These are phyloP conservation scores for Suillus clintonianus DNA, from an alignment of 768 basidiomycete genomes.

Conservation along the genomic window DNA sequence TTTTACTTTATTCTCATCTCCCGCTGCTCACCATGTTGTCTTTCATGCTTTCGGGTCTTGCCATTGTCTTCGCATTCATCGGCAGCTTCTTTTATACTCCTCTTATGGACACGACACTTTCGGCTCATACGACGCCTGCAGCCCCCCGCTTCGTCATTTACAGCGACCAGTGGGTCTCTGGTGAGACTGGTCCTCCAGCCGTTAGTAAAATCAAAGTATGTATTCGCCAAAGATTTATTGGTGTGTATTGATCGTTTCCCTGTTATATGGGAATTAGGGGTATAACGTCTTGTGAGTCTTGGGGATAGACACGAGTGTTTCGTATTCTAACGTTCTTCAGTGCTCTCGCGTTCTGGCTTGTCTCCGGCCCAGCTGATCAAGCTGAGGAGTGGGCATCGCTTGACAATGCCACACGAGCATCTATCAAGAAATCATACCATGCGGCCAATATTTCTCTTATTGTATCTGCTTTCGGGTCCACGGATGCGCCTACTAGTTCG, in stretches of 20 bases:
- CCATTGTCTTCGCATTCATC: neutral
- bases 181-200: conserved; percentile 39
- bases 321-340: conserved; percentile 19
- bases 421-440: conserved; percentile 53
- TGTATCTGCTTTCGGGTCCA: conserved; percentile 62
- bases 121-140: conserved; percentile 15
- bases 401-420: conserved; percentile 44
- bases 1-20: neutral
- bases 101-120: neutral
- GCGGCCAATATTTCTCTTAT: conserved; percentile 61
- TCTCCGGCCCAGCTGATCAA: conserved; percentile 60
- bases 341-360: conserved; percentile 55
- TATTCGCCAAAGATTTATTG: neutral
- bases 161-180: conserved; percentile 38
- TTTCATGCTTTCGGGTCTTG: conserved; percentile 3
- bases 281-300: conserved; percentile 58
- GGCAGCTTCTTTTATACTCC: neutral
- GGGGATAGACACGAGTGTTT: neutral
- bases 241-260: neutral
- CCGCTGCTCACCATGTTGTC: conserved; percentile 3
- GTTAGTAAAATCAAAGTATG: conserved; percentile 33
- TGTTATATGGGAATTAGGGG: conserved; percentile 37
- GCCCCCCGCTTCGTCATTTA: conserved; percentile 44
- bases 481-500: conserved; percentile 55
- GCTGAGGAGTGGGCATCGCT: conserved; percentile 56